These are phyloP conservation scores for Leavenworthia alabamica DNA, from an alignment of 345 rosid genomes.

Conservation along the genomic window DNA sequence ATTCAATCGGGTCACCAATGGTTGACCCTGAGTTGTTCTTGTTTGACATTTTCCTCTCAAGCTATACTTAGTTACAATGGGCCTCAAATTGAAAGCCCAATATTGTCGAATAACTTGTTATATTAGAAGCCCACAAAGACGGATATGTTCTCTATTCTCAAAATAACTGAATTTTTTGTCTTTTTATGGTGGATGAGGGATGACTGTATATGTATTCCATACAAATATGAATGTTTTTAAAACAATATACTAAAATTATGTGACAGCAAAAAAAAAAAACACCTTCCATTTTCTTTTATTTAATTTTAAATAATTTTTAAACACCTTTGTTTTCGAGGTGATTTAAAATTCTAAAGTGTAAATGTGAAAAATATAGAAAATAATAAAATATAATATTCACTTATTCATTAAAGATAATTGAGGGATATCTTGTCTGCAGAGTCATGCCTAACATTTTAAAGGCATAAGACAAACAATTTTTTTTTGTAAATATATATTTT, in stretches of 20 bases:
- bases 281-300: not conserved
- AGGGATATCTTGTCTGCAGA: slow-evolving; percentile 18
- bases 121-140: not conserved
- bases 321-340: no score
- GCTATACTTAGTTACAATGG: not conserved
- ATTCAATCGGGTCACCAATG: slow-evolving; percentile 24
- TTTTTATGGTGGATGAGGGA: not conserved
- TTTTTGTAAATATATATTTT: no score
- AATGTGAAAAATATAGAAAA: not conserved
- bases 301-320: no score
- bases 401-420: not conserved
- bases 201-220: no score
- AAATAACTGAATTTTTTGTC: not conserved
- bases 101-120: not conserved
- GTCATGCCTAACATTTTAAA: no score
- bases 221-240: not conserved
- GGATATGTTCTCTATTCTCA: not conserved
- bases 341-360: not conserved
- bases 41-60: slow-evolving; percentile 28
- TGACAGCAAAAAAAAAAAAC: not conserved
- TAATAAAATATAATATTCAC: not conserved
- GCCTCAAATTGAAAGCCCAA: not conserved
- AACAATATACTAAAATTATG: not conserved
- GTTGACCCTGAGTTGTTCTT: slow-evolving; percentile 20
- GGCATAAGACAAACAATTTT: no score